Evolutionary conservation across 2,329 filamentous ascomycete species (phyloP).

Genomic region (Aspergillus sp.): DNA sequence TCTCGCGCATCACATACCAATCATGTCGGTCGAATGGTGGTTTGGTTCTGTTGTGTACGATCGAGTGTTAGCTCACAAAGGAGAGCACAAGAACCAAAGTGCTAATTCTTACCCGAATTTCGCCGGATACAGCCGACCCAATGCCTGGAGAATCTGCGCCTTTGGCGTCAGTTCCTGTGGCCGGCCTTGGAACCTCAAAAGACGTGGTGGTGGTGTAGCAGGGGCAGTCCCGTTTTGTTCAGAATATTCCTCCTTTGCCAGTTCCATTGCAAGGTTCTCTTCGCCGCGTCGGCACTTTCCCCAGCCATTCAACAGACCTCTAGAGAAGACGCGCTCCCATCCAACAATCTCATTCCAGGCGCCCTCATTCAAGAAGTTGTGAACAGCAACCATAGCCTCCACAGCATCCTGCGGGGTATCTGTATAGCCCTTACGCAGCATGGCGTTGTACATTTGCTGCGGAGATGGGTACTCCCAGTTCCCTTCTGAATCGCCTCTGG

Average conservation of each 20-base stretch:
- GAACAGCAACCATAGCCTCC: slow-evolving; percentile 94
- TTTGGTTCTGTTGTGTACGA: slow-evolving; percentile 61
- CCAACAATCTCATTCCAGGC: slow-evolving; percentile 94
- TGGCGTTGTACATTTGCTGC: slow-evolving; percentile 99
- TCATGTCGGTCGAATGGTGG: slow-evolving; percentile 96
- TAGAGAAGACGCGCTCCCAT: slow-evolving; percentile 86
- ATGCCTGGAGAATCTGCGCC: slow-evolving; percentile 77
- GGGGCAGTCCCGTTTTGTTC: slow-evolving; percentile 27
- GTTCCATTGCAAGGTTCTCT: slow-evolving; percentile 62
- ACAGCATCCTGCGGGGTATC: slow-evolving; percentile 93
- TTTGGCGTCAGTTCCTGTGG: slow-evolving; percentile 92
- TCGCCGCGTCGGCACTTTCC: slow-evolving; percentile 75
- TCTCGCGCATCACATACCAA: slow-evolving; percentile 84
- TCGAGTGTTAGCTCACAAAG: not conserved
- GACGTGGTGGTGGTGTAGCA: slow-evolving; percentile 62
- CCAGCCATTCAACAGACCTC: slow-evolving; percentile 74
- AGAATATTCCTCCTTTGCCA: slow-evolving; percentile 55
- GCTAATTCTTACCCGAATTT: slow-evolving; percentile 69
- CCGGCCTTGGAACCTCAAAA: slow-evolving; percentile 86
- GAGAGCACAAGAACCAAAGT: not conserved
- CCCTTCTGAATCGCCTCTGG: slow-evolving; percentile 72
- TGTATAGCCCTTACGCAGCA: slow-evolving; percentile 92
- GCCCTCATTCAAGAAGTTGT: slow-evolving; percentile 98
- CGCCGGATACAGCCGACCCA: slow-evolving; percentile 78
- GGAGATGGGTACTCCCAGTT: slow-evolving; percentile 99